Conservation (phyloP, 805 yeast genomes). For the Pichia nakasei region DNA sequence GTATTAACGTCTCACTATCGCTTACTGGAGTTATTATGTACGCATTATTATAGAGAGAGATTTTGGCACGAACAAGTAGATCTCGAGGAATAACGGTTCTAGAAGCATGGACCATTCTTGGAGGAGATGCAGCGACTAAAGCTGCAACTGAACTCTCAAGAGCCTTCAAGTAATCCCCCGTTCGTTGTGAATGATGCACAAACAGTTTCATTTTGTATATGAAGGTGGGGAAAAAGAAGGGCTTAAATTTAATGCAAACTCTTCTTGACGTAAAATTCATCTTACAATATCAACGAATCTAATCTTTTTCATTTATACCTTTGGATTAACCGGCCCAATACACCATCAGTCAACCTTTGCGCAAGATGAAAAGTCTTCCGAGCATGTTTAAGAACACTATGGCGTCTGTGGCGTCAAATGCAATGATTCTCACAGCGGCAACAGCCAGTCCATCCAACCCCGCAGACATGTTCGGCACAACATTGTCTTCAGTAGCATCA, state of each 20-base stretch:
- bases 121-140: slow-evolving; percentile 32
- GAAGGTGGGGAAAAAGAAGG: too few species aligned
- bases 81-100: slow-evolving; percentile 32
- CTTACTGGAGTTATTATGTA: not conserved
- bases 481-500: slow-evolving; percentile 80
- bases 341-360: too few species aligned
- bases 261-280: too few species aligned
- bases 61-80: slow-evolving; percentile 21
- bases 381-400: slow-evolving; percentile 24
- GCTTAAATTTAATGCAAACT: too few species aligned
- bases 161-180: not conserved
- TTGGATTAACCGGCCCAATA: too few species aligned
- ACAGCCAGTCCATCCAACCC: slow-evolving; percentile 17
- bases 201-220: not conserved
- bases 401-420: slow-evolving; percentile 33
- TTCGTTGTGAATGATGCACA: not conserved
- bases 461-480: slow-evolving; percentile 54
- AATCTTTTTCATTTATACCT: too few species aligned
- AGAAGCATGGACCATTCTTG: slow-evolving; percentile 31
- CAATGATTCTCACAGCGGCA: slow-evolving; percentile 51
- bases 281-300: too few species aligned
- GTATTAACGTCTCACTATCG: not conserved
- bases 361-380: not conserved
- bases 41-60: not conserved
- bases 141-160: slow-evolving; percentile 32